These are phyloP conservation scores for Jimgerdemannia lactiflua DNA, from an alignment of 192 early-diverging fungal genomes.

Conservation along the genomic window DNA sequence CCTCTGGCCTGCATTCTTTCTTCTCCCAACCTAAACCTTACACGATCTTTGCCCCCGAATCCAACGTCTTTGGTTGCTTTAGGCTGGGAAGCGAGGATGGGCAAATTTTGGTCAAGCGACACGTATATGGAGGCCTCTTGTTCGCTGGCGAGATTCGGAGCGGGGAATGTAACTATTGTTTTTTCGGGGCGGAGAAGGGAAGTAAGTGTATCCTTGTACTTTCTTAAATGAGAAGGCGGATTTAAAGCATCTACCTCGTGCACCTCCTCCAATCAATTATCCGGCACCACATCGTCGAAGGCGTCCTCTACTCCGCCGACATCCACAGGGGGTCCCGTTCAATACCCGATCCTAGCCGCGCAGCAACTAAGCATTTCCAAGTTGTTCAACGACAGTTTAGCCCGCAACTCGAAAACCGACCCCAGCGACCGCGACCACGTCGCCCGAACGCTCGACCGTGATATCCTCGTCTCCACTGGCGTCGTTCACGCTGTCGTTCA, in stretches of 20 bases:
- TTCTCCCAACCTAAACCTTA: neutral
- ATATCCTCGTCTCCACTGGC: conserved; percentile 41
- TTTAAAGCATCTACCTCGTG: no score
- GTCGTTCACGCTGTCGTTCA: no score
- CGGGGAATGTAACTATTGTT: neutral
- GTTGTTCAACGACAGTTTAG: no score
- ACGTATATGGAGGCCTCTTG: neutral
- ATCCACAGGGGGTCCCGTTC: no score
- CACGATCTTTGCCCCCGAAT: neutral
- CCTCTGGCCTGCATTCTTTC: neutral
- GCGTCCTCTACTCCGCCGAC: conserved; percentile 19
- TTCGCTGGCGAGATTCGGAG: neutral
- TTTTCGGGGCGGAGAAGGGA: neutral
- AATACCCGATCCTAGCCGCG: no score
- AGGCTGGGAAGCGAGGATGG: neutral
- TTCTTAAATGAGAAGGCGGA: neutral
- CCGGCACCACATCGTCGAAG: conserved; percentile 44
- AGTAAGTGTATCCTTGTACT: neutral
- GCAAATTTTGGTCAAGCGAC: neutral
- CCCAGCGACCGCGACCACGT: no score
- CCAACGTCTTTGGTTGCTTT: neutral
- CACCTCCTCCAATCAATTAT: conserved; percentile 47
- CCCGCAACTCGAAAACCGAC: no score
- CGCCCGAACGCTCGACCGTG: conserved; percentile 14
- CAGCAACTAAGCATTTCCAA: no score